Base-by-base conservation (phyloP, 495 filamentous ascomycete species). In the Cairneyella variabilis region DNA sequence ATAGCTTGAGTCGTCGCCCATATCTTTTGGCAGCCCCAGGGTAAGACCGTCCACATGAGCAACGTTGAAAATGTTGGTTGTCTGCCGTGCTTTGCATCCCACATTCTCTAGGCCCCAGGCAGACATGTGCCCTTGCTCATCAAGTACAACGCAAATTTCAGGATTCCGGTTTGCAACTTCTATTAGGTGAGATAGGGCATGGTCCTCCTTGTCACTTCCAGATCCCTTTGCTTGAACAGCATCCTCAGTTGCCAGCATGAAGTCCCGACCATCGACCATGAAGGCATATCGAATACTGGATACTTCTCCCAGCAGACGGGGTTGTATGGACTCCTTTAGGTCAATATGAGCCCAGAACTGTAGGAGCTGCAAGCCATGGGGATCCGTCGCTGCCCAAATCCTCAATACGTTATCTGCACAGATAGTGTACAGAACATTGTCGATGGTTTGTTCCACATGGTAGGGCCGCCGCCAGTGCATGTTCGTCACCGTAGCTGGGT, bases 31-130 rank as follows among this genome's bases (percentile, higher is more conserved):
- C 57, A 95, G 84, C 22, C 81, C 79, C 30, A 95, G 73, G 44
- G 83, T 74, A 48, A 88, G 64, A 5, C 85, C 75, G 51, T 68
- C 62, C 20, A 89, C 82, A 65, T 96, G 88, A 5, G 90, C 83
- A 60, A 97, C 82, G 59, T 95, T 95, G 72, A 95, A 96, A 23
- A 91, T 80, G 64, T 86, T 83, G 34, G 83, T 76, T 2, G 78
- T 76, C 56, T 84, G 80, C 56, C 76, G 80, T 26, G 72, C 69
- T 58, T 89, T 93, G 60, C 80, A 84, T 16, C 90, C 89, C 21
- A 97, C 78, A 63, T 91, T 90, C 66, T 97, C 91, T 49, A 99
- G 64, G 1, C 89, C 95, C 92, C 92, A 96, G 0, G 91, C 93
- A 41, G 88, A 90, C 89, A 97, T 90, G 59, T 85, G 81, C 3